A percentile compares a stretch with the other conserved stretches of the same genome.
Evolutionary conservation across 2,329 filamentous ascomycete species (phyloP).

Genomic region (Cladosporium sp.): DNA sequence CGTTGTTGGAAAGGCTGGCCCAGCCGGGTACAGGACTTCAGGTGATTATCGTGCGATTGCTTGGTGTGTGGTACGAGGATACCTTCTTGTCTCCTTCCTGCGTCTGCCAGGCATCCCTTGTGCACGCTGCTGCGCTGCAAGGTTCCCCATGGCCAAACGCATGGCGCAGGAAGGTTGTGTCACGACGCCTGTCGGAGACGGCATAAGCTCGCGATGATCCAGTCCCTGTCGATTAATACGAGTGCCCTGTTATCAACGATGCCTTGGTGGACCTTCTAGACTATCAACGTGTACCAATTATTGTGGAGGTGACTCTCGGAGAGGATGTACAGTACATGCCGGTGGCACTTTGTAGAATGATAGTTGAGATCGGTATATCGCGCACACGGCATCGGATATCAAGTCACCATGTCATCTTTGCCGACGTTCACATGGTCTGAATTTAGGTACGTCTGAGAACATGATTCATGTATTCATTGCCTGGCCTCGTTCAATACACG

Average conservation of each 20-base stretch:
- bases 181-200: background rate
- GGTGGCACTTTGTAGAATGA: background rate
- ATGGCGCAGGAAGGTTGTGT: slow-evolving; percentile 1
- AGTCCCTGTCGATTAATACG: background rate
- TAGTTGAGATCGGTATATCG: background rate
- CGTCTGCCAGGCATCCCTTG: slow-evolving; percentile 9
- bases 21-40: slow-evolving; percentile 2
- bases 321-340: background rate
- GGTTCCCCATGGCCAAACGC: background rate
- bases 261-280: background rate
- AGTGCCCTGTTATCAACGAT: background rate
- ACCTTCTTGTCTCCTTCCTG: background rate
- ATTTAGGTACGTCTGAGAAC: background rate
- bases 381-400: background rate
- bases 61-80: background rate
- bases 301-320: background rate
- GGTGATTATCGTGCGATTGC: slow-evolving; percentile 15
- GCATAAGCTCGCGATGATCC: background rate
- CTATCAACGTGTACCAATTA: background rate
- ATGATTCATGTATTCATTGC: background rate
- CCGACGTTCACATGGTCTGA: background rate
- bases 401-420: background rate
- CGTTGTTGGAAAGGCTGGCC: background rate
- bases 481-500: background rate
- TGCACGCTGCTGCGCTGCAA: background rate